Base-by-base conservation (phyloP, 345 rosid genomes). In the Barbarea vulgaris region DNA sequence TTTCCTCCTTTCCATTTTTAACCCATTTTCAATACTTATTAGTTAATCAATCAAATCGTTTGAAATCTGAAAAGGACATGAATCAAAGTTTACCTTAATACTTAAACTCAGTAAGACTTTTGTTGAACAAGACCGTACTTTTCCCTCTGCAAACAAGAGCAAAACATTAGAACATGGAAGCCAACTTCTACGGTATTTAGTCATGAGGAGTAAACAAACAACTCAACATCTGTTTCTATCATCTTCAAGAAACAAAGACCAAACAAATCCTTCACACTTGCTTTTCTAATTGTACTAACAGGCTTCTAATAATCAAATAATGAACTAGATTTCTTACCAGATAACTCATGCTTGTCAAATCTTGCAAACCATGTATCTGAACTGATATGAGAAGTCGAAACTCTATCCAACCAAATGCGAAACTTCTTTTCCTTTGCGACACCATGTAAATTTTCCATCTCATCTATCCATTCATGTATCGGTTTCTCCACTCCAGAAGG, bases 321-420 rank as follows among this genome's bases (percentile, higher is more conserved):
- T 46, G 50, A 46, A 46, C 21, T 30, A 63, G 25, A 67, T 51
- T 37, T 70, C 86, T 85, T 41, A 93, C 98, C 97, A 39, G 69
- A 82, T 79, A 76, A 73, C 69, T 93, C 97, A 91, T 93, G 91
- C 77, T 85, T 88, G 57, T 89, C 79, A 80, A 91, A 89, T 81
- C 77, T 89, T 67, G 81, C 89, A 24, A 89, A 77, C 98, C 98
- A 93, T 18, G 86, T 48, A 33, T 86, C 89, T 64, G 87, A 69
- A 57, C 89, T 83, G 54, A 85, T 82, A 75, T 80, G 88, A 69
- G 89, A 77, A 51, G 77, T 22, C 3, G 85, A 76, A 28, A 89
- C 82, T 33, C 78, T 83, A 85, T 93, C 97, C 63, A 89, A 69
- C 98, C 98, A 93, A 9, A 91, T 63, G 54, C 53, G 81, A 76